Conservation (phyloP, 225 moss, liverwort and hornwort species). For the Bryoerythrophyllum caledonicum region DNA sequence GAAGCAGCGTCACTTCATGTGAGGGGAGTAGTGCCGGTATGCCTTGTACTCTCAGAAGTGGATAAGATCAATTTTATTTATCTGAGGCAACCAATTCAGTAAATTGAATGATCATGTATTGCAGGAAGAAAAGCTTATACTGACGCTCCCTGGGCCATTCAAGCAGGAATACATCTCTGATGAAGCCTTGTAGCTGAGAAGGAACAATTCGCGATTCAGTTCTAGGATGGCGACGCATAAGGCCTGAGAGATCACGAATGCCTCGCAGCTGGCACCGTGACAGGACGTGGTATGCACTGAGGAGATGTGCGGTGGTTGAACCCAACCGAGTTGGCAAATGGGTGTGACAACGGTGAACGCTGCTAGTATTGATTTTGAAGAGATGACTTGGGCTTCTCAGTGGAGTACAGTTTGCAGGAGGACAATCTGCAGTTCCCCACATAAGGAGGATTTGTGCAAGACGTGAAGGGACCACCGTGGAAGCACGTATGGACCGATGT, state of each 20-base stretch:
- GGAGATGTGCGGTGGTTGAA: neutral
- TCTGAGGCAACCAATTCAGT: neutral
- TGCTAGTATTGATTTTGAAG: neutral
- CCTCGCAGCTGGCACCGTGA: neutral
- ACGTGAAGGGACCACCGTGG: no score
- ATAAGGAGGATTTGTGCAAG: neutral
- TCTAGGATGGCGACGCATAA: neutral
- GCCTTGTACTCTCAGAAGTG: neutral
- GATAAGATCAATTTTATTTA: neutral
- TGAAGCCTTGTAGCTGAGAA: neutral
- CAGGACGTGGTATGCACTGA: neutral
- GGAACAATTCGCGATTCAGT: neutral
- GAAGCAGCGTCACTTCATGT: neutral
- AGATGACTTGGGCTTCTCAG: neutral
- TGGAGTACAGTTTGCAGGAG: neutral
- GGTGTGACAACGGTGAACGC: neutral
- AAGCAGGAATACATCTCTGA: neutral
- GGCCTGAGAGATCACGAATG: neutral
- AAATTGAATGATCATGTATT: neutral
- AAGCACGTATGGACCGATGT: no score
- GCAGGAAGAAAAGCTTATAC: neutral
- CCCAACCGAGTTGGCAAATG: neutral
- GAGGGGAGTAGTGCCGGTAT: neutral
- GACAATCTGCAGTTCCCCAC: neutral
- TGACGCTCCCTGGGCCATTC: neutral